These are phyloP conservation scores for Cryptococcus sp. DNA, from an alignment of 1,284 basidiomycete genomes.

Conservation along the genomic window DNA sequence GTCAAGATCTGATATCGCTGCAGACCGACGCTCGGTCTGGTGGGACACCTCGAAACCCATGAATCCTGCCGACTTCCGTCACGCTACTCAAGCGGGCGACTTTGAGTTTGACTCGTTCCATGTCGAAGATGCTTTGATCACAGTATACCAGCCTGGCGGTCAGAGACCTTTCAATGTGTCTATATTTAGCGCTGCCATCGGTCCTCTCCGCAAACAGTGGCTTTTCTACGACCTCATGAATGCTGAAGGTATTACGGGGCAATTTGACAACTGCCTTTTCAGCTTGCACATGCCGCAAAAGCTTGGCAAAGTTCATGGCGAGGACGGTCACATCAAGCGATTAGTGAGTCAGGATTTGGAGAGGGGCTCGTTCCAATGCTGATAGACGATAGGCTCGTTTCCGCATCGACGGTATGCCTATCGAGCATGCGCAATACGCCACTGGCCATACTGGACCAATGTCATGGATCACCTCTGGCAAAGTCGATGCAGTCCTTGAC, in stretches of 20 bases:
- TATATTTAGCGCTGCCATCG: constrained; percentile 91
- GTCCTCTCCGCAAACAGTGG: constrained; percentile 87
- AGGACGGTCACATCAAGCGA: constrained; percentile 77
- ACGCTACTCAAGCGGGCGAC: constrained; percentile 72
- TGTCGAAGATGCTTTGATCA: constrained; percentile 90
- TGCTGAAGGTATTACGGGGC: constrained; percentile 93
- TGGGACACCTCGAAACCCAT: constrained; percentile 79
- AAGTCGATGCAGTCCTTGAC: constrained; percentile 94
- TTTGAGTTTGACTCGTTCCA: constrained; percentile 89
- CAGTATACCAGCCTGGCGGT: constrained; percentile 87
- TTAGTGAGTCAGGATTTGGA: constrained; percentile 64
- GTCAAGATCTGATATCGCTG: neutral
- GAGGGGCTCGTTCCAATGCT: neutral
- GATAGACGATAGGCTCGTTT: constrained; percentile 70
- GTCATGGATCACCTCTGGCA: constrained; percentile 95
- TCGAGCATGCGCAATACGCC: constrained; percentile 91
- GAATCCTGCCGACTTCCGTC: constrained; percentile 78
- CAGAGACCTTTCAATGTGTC: constrained; percentile 94
- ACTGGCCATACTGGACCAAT: constrained; percentile 79
- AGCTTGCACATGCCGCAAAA: constrained; percentile 96
- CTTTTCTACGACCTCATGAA: constrained; percentile 89
- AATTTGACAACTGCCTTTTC: constrained; percentile 97
- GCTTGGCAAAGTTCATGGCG: constrained; percentile 83
- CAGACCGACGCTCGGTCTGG: constrained; percentile 85
- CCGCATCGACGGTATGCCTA: constrained; percentile 92